Base-by-base conservation (phyloP, 176 grass and related monocot species). In the Juncus inflexus region DNA sequence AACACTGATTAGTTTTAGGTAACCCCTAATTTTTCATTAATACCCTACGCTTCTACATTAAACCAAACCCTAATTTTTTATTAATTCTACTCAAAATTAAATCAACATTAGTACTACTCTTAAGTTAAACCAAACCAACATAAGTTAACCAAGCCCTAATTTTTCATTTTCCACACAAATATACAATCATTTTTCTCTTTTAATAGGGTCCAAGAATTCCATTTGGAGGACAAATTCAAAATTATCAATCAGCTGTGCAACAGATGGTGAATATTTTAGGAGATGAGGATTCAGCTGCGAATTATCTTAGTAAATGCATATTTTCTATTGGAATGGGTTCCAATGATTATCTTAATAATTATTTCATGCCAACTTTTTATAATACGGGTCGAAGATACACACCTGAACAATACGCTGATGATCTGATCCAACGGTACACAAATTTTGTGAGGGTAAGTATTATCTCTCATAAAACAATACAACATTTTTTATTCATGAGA, bases 311-410 rank as follows among this genome's bases (percentile, higher is more conserved):
- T 78, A 74, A 43, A 56, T 99, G 95, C 88, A 90, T 99, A 77
- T 94, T 99, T 77, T 84, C 80, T 19, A 3, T 94, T 8, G 95
- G 95, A 40, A 99, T 99, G 89, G 95, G 95, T 49, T 92, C 85
- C 80, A 99, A 99, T 67, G 95, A 99, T 85, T 99, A 99, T 76
- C 95, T 99, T 37, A 99, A 99, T 86, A 99, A 99, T 80, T 99
- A 99, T 81, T 99, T 99, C 89, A 91, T 94, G 95, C 95, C 95
- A 15, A 61, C 72, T 11, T 84, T 94, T 79, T 99, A 99, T 80
- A 70, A 9, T 75, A 87, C 83, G 10, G 80, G 89, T 45, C 78
- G 67, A 56, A 85, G 52, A 1, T 99, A 84, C 86, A 84, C 66
- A 0, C 80, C 95, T 0, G 80, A 85, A 50, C 80, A 89, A 70